Evolutionary conservation across 306 rosid species (phyloP).

Genomic region (Abrus pulchellus): DNA sequence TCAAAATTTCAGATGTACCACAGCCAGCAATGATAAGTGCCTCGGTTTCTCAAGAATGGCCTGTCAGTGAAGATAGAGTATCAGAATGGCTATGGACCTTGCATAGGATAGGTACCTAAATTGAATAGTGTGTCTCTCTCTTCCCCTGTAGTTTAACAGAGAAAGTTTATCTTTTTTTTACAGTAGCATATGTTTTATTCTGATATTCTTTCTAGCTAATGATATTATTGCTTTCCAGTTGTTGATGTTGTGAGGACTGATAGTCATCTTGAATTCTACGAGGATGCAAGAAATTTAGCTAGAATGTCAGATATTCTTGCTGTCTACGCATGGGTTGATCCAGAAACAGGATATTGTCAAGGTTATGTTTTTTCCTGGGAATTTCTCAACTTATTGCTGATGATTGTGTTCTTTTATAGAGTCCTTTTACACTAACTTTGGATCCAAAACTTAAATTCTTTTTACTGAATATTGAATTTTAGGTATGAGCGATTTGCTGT

Average conservation of each 20-base stretch:
- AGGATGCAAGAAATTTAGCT: conserved; percentile 85
- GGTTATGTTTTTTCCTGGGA: conserved; percentile 62
- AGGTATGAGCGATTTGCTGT: conserved; percentile 99
- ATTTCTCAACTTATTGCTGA: conserved; percentile 26
- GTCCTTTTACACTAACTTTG: conserved; percentile 27
- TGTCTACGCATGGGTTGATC: conserved; percentile 98
- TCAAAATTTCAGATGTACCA: conserved; percentile 80
- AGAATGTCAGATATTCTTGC: conserved; percentile 99
- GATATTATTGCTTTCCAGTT: conserved; percentile 59
- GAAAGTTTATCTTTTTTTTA: conserved; percentile 31
- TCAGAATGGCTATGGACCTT: conserved; percentile 99
- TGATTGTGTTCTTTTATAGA: conserved; percentile 16
- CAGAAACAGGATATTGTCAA: conserved; percentile 97
- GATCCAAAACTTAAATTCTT: conserved; percentile 43
- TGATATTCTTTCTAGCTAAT: conserved; percentile 47
- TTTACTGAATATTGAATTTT: conserved; percentile 53
- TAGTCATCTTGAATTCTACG: conserved; percentile 91
- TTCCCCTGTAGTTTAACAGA: conserved; percentile 30
- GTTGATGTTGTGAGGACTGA: conserved; percentile 98
- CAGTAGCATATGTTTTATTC: conserved; percentile 17
- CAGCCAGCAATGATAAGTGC: conserved; percentile 58
- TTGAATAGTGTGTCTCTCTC: conserved; percentile 17
- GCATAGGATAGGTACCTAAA: conserved; percentile 80
- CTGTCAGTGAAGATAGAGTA: conserved; percentile 66
- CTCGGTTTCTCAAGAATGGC: conserved; percentile 57